Percentiles rank a stretch among this genome's conserved stretches.
Conservation (phyloP, 495 filamentous ascomycete species). For the Neurospora discreta region DNA sequence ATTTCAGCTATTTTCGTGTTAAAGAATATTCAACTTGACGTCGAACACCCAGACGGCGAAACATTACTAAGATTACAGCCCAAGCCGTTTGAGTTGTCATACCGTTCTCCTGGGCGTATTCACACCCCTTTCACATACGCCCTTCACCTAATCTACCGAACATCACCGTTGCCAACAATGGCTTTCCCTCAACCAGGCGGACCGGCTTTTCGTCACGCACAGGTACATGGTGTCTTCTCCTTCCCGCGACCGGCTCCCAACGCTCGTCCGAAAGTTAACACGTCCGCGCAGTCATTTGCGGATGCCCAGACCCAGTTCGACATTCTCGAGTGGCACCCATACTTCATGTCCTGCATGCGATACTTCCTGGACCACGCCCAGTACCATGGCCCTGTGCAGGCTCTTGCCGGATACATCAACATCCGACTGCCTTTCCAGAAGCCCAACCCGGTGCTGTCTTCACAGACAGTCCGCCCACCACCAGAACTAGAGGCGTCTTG, state of each 20-base stretch:
- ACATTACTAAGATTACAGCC: background rate
- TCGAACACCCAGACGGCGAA: background rate
- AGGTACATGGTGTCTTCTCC: slow-evolving; percentile 14
- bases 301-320: slow-evolving; percentile 55
- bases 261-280: background rate
- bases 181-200: slow-evolving; percentile 10
- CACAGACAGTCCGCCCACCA: slow-evolving; percentile 15
- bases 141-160: background rate
- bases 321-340: slow-evolving; percentile 87
- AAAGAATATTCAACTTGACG: background rate
- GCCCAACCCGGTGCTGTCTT: slow-evolving; percentile 22
- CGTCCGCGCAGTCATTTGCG: slow-evolving; percentile 20
- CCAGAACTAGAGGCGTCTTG: slow-evolving; percentile 1
- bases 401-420: slow-evolving; percentile 85
- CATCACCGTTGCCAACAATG: slow-evolving; percentile 10
- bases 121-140: background rate
- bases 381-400: slow-evolving; percentile 71
- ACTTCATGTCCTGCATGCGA: slow-evolving; percentile 80
- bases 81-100: background rate
- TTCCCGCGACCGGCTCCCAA: background rate
- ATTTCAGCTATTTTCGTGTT: background rate
- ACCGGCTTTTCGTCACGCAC: slow-evolving; percentile 17
- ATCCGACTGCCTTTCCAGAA: slow-evolving; percentile 64
- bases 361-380: slow-evolving; percentile 94
- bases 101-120: background rate